A percentile compares a stretch with the other conserved stretches of the same genome.
Evolutionary conservation across 1,284 basidiomycete species (phyloP).

Genomic region (Microbotryum lychnidis-dioicae): DNA sequence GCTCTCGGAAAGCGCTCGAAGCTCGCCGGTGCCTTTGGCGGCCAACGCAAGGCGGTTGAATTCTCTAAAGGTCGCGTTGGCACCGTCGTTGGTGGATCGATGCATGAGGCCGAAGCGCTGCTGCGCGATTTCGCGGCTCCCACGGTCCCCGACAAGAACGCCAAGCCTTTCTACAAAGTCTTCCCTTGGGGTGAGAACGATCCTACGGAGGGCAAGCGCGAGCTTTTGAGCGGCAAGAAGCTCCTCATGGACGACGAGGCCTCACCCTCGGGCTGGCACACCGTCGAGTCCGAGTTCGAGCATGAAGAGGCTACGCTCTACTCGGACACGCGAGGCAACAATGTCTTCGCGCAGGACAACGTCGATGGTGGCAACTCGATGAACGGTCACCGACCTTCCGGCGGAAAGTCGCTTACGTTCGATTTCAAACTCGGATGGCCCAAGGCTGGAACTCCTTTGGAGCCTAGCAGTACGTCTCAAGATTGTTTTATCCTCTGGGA

Average conservation of each 20-base stretch:
- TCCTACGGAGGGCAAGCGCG: constrained; percentile 31
- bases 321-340: constrained; percentile 79
- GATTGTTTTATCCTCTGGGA: too few species aligned
- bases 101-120: constrained; percentile 12
- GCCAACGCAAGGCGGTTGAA: constrained; percentile 1
- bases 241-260: constrained; percentile 26
- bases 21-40: constrained; percentile 6
- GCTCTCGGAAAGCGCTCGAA: background rate
- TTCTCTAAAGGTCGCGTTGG: constrained; percentile 2
- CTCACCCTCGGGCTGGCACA: constrained; percentile 82
- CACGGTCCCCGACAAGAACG: background rate
- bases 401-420: constrained; percentile 53
- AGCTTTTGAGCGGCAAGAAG: constrained; percentile 24
- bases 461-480: constrained; percentile 26
- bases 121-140: background rate
- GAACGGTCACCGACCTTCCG: constrained; percentile 70
- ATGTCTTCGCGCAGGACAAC: constrained; percentile 81
- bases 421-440: constrained; percentile 58
- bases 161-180: constrained; percentile 31
- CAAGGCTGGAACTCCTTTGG: constrained; percentile 38
- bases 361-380: constrained; percentile 73
- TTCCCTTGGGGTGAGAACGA: constrained; percentile 34
- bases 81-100: constrained; percentile 9
- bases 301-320: constrained; percentile 50
- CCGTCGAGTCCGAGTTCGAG: constrained; percentile 42